Percentiles rank a stretch among this genome's conserved stretches.
Evolutionary conservation across 331 rosid species (phyloP).

Genomic region (Quercus lobata): DNA sequence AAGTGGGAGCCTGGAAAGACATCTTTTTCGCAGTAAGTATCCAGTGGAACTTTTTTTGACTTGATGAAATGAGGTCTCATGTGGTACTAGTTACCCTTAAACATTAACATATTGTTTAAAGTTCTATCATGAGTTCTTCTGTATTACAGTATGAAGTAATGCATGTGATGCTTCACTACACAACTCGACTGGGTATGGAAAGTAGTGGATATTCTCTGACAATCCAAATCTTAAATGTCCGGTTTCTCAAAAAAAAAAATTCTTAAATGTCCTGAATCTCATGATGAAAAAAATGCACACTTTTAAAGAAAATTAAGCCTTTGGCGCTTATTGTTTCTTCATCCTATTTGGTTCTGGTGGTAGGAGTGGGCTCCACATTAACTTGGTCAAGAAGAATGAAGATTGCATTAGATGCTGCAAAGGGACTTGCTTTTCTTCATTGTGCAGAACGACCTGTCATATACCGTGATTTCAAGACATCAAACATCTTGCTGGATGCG

Average conservation of each 20-base stretch:
- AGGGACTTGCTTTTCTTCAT: constrained; percentile 94
- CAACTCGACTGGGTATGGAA: neutral
- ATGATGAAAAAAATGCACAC: neutral
- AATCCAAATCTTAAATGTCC: neutral
- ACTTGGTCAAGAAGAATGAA: constrained; percentile 91
- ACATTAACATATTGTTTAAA: neutral
- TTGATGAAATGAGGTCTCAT: constrained; percentile 13
- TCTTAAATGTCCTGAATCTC: neutral
- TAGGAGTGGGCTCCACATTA: constrained; percentile 80
- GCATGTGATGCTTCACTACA: neutral
- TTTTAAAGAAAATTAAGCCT: constrained; percentile 5
- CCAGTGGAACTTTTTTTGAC: neutral
- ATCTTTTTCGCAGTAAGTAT: constrained; percentile 84
- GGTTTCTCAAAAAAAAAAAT: too few relatives aligned
- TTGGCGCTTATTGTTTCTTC: constrained; percentile 7
- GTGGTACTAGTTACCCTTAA: neutral
- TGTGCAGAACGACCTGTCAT: constrained; percentile 80
- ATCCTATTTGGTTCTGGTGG: constrained; percentile 22
- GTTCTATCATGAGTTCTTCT: neutral
- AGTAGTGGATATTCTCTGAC: neutral
- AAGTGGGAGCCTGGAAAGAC: constrained; percentile 87
- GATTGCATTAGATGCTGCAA: constrained; percentile 89
- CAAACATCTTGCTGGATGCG: constrained; percentile 77
- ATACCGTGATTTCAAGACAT: constrained; percentile 94
- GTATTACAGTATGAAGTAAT: neutral